phyloP scores from a whole-genome alignment of 805 yeast species.

The Yamadazyma philogaea region DNA sequence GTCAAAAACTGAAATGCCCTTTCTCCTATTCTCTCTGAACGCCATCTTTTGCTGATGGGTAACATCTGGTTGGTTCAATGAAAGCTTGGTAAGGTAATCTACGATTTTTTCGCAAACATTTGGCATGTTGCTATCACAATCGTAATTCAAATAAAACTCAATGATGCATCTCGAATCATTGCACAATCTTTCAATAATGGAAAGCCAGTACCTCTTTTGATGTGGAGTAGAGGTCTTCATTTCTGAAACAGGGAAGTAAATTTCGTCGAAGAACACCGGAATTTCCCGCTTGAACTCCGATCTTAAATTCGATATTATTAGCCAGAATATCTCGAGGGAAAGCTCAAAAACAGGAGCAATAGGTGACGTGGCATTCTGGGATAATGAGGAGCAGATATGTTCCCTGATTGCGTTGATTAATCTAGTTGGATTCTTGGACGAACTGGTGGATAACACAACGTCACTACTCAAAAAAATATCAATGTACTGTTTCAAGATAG shows the following conservation, averaged over 20 bases:
- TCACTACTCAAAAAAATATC: conserved; percentile 67
- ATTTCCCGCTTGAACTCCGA: conserved; percentile 88
- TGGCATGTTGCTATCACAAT: conserved; percentile 79
- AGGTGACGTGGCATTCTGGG: conserved; percentile 91
- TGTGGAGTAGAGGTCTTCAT: conserved; percentile 88
- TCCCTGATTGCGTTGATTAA: conserved; percentile 80
- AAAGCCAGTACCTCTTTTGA: conserved; percentile 83
- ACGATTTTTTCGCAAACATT: conserved; percentile 82
- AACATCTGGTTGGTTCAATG: conserved; percentile 69
- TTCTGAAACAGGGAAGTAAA: conserved; percentile 91
- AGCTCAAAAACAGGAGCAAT: conserved; percentile 89
- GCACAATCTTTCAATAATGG: conserved; percentile 77
- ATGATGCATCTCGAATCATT: conserved; percentile 87
- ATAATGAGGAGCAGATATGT: conserved; percentile 74
- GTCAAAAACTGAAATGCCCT: conserved; percentile 71
- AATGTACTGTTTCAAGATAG: conserved; percentile 80
- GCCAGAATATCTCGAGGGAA: conserved; percentile 90
- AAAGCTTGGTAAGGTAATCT: conserved; percentile 69
- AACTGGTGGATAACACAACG: conserved; percentile 49
- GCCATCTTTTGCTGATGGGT: conserved; percentile 63
- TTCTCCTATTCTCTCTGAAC: conserved; percentile 36
- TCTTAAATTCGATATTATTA: conserved; percentile 76
- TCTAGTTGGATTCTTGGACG: conserved; percentile 51
- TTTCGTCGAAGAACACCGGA: conserved; percentile 89
- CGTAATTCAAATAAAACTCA: conserved; percentile 92